A percentile compares a stretch with the other conserved stretches of the same genome.
phyloP scores from a whole-genome alignment of 371 early-diverging fungal species.

The Haplosporangium sp. region DNA sequence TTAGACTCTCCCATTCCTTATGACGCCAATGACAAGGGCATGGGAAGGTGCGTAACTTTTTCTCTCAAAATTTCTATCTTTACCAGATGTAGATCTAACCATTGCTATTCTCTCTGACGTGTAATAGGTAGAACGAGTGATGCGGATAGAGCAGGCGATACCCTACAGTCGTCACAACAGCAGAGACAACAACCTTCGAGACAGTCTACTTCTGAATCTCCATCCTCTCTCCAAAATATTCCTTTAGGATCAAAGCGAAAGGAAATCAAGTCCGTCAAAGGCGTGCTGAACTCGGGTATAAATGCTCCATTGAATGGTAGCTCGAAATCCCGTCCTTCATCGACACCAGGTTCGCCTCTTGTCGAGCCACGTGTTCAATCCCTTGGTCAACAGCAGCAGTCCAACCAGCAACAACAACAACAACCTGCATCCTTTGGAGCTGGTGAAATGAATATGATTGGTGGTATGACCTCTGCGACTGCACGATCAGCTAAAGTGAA shows the following conservation, averaged over 20 bases:
- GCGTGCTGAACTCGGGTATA: slow-evolving; percentile 50
- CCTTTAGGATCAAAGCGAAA: slow-evolving; percentile 52
- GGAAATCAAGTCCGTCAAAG: slow-evolving; percentile 55
- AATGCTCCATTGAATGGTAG: slow-evolving; percentile 44
- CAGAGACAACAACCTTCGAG: slow-evolving; percentile 16
- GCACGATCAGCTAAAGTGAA: slow-evolving; percentile 51
- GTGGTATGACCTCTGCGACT: slow-evolving; percentile 22
- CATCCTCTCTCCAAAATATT: slow-evolving; percentile 40
- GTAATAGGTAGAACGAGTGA: neutral
- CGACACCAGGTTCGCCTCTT: slow-evolving; percentile 40
- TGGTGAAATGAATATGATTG: slow-evolving; percentile 40
- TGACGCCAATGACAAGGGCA: slow-evolving; percentile 14
- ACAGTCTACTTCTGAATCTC: slow-evolving; percentile 27
- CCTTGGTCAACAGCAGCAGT: slow-evolving; percentile 21
- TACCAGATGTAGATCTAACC: neutral
- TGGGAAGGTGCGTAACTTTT: slow-evolving; percentile 26
- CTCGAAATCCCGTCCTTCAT: slow-evolving; percentile 42
- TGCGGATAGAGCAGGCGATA: neutral
- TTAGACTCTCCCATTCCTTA: slow-evolving; percentile 22
- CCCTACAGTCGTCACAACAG: neutral
- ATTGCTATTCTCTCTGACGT: neutral
- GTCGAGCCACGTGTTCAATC: slow-evolving; percentile 29
- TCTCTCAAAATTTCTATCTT: neutral
- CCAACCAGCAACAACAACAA: slow-evolving; percentile 13
- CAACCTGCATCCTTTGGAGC: slow-evolving; percentile 29